These are phyloP conservation scores for Amphicarpaea edgeworthii DNA, from an alignment of 306 rosid species.

Conservation along the genomic window DNA sequence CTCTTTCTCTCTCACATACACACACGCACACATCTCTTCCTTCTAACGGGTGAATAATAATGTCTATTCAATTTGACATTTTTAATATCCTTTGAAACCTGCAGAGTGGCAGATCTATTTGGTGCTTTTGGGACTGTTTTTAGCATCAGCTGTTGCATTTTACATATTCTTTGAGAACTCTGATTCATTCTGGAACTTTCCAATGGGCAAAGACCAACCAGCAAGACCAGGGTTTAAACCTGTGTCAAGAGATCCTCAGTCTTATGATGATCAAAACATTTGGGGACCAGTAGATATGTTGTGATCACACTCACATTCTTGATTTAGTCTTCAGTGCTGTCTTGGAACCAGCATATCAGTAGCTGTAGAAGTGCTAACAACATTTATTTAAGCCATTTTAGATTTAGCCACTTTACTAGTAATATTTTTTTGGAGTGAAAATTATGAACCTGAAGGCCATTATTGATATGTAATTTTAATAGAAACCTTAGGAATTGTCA, in stretches of 20 bases:
- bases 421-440: constrained; percentile 8
- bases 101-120: constrained; percentile 99
- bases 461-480: constrained; percentile 30
- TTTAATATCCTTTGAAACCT: constrained; percentile 46
- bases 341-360: constrained; percentile 22
- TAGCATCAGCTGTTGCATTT: constrained; percentile 75
- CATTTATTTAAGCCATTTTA: constrained; percentile 42
- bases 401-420: constrained; percentile 32
- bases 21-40: not conserved
- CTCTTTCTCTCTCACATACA: constrained; percentile 1
- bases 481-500: constrained; percentile 30
- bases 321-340: constrained; percentile 7
- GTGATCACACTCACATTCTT: constrained; percentile 53
- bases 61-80: constrained; percentile 11
- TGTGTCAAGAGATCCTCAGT: constrained; percentile 56
- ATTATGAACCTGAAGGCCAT: constrained; percentile 19
- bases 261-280: constrained; percentile 65
- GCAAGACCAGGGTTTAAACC: constrained; percentile 63
- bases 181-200: constrained; percentile 92
- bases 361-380: constrained; percentile 32
- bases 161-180: constrained; percentile 90
- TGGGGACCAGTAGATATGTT: constrained; percentile 79
- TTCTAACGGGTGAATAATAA: not conserved
- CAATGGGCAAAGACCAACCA: constrained; percentile 69
- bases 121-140: constrained; percentile 76